Evolutionary conservation across 345 rosid genomes (phyloP).

Genomic region (Clausena lansium): DNA sequence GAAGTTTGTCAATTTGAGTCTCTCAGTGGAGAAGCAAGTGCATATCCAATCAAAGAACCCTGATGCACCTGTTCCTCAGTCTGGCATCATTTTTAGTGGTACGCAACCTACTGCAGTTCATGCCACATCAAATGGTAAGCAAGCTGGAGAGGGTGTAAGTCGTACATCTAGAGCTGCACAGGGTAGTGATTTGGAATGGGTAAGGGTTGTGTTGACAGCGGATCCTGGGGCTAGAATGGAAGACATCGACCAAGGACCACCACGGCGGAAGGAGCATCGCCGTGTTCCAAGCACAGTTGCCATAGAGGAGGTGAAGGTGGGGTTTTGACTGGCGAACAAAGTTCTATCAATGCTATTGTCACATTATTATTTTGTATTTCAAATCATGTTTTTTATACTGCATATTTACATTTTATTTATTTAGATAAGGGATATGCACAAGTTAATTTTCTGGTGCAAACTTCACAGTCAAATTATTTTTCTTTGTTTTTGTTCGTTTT

Average conservation of each 20-base stretch:
- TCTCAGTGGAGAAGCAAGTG: conserved; percentile 55
- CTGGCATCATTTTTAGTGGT: conserved; percentile 16
- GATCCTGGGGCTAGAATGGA: conserved; percentile 78
- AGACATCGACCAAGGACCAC: conserved; percentile 58
- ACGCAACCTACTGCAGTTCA: conserved; percentile 18
- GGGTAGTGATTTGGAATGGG: conserved; percentile 77
- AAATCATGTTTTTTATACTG: neutral
- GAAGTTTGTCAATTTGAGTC: conserved; percentile 66
- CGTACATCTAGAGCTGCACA: conserved; percentile 23
- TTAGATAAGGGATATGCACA: neutral
- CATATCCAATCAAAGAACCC: conserved; percentile 22
- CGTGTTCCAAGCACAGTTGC: conserved; percentile 99
- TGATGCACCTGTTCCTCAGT: conserved; percentile 20
- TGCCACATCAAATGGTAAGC: conserved; percentile 11
- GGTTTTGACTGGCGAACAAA: conserved; percentile 10
- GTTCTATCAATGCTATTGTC: neutral
- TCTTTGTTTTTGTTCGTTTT: neutral
- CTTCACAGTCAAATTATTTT: neutral
- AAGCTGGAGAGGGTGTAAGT: conserved; percentile 28
- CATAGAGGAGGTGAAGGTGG: conserved; percentile 97
- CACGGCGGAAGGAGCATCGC: conserved; percentile 89
- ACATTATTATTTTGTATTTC: neutral
- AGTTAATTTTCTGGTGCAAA: neutral
- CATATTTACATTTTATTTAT: neutral
- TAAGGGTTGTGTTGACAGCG: conserved; percentile 84